A percentile compares a stretch with the other conserved stretches of the same genome.
These are phyloP conservation scores for Cercospora beticola DNA, from an alignment of 2,329 filamentous ascomycete genomes.

Conservation along the genomic window DNA sequence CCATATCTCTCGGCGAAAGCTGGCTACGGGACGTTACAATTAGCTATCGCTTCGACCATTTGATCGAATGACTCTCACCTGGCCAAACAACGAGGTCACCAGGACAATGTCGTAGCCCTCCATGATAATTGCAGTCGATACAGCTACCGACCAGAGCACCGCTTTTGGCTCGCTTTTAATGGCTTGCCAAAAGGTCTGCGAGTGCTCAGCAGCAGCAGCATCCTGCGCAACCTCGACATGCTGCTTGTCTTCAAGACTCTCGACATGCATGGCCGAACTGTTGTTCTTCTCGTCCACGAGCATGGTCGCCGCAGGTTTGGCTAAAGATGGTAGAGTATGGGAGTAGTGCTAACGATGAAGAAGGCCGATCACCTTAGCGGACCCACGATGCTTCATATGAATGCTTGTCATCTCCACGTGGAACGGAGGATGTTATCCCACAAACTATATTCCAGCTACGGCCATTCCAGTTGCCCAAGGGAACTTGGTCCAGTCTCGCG, in stretches of 20 bases:
- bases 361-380: neutral
- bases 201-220: conserved; percentile 20
- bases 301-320: neutral
- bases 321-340: neutral
- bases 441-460: neutral
- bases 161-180: conserved; percentile 46
- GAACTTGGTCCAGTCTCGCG: neutral
- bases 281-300: neutral
- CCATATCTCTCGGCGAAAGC: conserved; percentile 52
- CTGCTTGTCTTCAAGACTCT: conserved; percentile 5
- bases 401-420: neutral
- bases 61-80: neutral
- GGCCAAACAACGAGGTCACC: neutral
- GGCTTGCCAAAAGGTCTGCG: conserved; percentile 32
- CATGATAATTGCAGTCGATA: conserved; percentile 59
- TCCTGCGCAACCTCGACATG: conserved; percentile 16
- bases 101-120: conserved; percentile 56
- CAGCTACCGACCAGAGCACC: conserved; percentile 56
- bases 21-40: neutral
- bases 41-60: no score
- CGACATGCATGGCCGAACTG: neutral
- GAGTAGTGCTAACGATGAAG: neutral
- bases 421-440: neutral
- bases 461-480: neutral
- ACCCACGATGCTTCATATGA: neutral